phyloP scores from a whole-genome alignment of 1,139 yeast species.

The Zhuliangozyma blackwelliae region DNA sequence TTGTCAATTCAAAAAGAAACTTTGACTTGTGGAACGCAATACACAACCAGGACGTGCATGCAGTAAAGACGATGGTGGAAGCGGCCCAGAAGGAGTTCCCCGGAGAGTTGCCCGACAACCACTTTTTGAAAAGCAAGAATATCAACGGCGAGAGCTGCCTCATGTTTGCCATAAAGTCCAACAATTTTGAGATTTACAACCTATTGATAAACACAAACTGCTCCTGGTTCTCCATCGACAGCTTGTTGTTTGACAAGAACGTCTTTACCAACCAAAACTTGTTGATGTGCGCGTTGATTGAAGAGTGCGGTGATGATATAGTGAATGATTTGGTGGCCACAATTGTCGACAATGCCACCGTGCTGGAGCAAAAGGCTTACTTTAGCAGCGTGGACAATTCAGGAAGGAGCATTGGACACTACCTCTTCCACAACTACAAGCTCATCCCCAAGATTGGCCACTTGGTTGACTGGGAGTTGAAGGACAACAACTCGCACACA shows the following conservation, averaged over 20 bases:
- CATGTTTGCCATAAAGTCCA: constrained; percentile 47
- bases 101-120: constrained; percentile 29
- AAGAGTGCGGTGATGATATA: constrained; percentile 43
- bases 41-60: constrained; percentile 25
- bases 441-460: constrained; percentile 54
- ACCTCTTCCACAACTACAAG: constrained; percentile 56
- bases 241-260: constrained; percentile 59
- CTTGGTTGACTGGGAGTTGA: constrained; percentile 64
- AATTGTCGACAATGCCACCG: constrained; percentile 38
- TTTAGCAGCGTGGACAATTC: constrained; percentile 47
- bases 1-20: constrained; percentile 45
- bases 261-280: constrained; percentile 48
- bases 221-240: constrained; percentile 58
- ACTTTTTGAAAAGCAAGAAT: constrained; percentile 50
- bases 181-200: constrained; percentile 41
- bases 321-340: constrained; percentile 46
- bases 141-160: constrained; percentile 66
- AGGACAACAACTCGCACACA: constrained; percentile 69
- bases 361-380: constrained; percentile 45
- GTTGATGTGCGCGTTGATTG: constrained; percentile 56
- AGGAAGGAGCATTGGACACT: constrained; percentile 69
- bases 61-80: constrained; percentile 18
- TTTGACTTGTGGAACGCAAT: constrained; percentile 52
- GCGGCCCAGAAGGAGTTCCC: constrained; percentile 14
- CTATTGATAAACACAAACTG: constrained; percentile 41